Base-by-base conservation (phyloP, 495 filamentous ascomycete genomes). In the Pyronema omphalodes region DNA sequence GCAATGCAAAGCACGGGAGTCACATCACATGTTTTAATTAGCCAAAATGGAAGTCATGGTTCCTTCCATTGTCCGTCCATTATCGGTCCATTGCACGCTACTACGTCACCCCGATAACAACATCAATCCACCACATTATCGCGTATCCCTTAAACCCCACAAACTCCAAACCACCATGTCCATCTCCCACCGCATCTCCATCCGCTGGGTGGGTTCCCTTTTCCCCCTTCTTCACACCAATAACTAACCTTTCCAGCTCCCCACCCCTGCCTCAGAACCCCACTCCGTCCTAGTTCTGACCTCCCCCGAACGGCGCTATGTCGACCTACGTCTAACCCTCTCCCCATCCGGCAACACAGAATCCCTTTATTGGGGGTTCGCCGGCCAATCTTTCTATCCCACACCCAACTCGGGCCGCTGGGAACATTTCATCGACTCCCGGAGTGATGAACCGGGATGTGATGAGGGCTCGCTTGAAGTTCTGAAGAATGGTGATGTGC, bases 241-340 rank as follows among this genome's bases (percentile, higher is more conserved):
- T 19, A 23, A 52, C 15, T 6, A 18, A 9, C 44, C 18, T 7
- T 14, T 17, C 23, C 23, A 56, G 52, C 55, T 55, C 29, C 60
- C 59, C 2, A 47, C 39, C 14, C 41, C 50, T 44, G 51, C 54
- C 14, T 44, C 53, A 17, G 60, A 62, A 14, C 60, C 52, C 37
- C 62, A 59, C 7, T 52, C 43, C 9, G 62, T 60, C n/a, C 39
- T 62, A 1, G 61, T 63, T n/a, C 59, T 57, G n/a, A 63, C 61
- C 0, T 51, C 60, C 9, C 39, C 57, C n/a, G 55, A 53, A 9
- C 48, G 57, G 11, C 58, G 56, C 50, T 63, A 60, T 43, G 47
- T 63, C 29, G 61, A 63, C 23, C 43, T 63, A 39, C 61, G 61
- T 33, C 44, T 60, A 36, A 44, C 54, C 9, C 50, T 29, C 9